Evolutionary conservation across 192 early-diverging fungal species (phyloP), one percentile per base, ranked within the genome.

Genomic region (Funneliformis mosseae): DNA sequence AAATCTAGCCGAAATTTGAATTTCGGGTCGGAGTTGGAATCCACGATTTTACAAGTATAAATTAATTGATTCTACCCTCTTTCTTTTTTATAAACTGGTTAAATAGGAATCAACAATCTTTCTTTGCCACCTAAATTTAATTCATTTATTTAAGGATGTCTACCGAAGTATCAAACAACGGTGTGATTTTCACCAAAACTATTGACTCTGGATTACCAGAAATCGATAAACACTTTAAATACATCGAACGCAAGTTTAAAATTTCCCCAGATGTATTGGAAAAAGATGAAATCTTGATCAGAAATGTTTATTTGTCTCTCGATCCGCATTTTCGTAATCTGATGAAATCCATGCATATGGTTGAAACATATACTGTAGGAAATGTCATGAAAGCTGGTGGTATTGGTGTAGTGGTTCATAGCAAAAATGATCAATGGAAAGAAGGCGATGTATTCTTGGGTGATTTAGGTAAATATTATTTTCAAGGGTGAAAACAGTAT

Each of bases 261-360:
- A 33, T 33, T 33, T 33, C 33, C 33, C 33, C 33, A 33, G 33
- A 33, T 33, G 33, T 33, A 33, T 77, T 92, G 45, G 82, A 83
- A 55, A 86, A 90, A n/a, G 87, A 85, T 27, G 85, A 90, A 41
- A 76, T 88, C 46, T 60, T 95, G 11, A 75, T 94, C 3, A 91
- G 92, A 48, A 88, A 87, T 46, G 83, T 91, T 12, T 91, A 88
- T 73, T 84, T 95, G 23, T 93, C 92, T 4, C 84, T 95, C 11
- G 94, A 95, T 83, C 94, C 93, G 5, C 95, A 81, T 84, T 80
- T 38, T 64, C 70, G 62, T 61, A 11, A 88, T 88, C 16, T 33
- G 0, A 33, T 33, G 46, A 81, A 27, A 74, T 94, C 4, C 3
- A 48, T 48, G 2, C n/a, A 14, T 14, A 0, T 4, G 12, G 14